Percentiles rank a stretch among this genome's conserved stretches.
Evolutionary conservation across 305 asterid species (phyloP).

Genomic region (Lippia alba): DNA sequence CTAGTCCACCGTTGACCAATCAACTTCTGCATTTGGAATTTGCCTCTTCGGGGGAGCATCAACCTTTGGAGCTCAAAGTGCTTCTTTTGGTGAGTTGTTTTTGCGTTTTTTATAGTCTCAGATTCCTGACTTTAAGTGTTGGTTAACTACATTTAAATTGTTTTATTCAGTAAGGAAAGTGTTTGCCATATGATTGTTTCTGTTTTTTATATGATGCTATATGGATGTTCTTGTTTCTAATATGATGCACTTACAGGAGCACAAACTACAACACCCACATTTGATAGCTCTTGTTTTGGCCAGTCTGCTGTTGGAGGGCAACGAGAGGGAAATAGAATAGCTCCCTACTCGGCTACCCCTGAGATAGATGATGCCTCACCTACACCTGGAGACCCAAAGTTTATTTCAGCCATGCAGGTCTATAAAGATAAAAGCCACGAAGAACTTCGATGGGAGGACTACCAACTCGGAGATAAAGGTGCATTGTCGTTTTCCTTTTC

Average conservation of each 20-base stretch:
- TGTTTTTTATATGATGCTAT: too few species aligned
- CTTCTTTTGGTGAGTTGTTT: slow-evolving; percentile 77
- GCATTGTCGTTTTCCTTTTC: background rate
- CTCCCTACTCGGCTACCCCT: slow-evolving; percentile 77
- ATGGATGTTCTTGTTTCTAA: slow-evolving; percentile 32
- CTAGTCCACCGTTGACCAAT: slow-evolving; percentile 73
- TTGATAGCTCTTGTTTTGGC: slow-evolving; percentile 72
- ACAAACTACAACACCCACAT: slow-evolving; percentile 66
- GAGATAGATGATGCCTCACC: slow-evolving; percentile 70
- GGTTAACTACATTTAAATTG: slow-evolving; percentile 10
- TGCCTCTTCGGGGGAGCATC: slow-evolving; percentile 69
- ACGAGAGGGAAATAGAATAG: slow-evolving; percentile 79
- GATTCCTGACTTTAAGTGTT: slow-evolving; percentile 31
- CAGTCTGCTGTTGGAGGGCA: slow-evolving; percentile 75
- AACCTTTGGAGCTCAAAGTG: slow-evolving; percentile 46
- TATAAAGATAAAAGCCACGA: slow-evolving; percentile 94
- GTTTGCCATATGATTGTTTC: too few species aligned
- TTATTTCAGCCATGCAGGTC: slow-evolving; percentile 88
- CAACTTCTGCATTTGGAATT: slow-evolving; percentile 76
- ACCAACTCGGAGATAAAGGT: slow-evolving; percentile 95
- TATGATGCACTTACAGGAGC: slow-evolving; percentile 56
- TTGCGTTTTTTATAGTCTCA: slow-evolving; percentile 23
- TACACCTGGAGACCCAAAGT: slow-evolving; percentile 76
- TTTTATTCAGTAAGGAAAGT: background rate
- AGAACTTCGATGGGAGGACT: slow-evolving; percentile 98